Evolutionary conservation across 2,329 filamentous ascomycete genomes (phyloP), one percentile per base, ranked within the genome.

Genomic region (Fusarium clavum): DNA sequence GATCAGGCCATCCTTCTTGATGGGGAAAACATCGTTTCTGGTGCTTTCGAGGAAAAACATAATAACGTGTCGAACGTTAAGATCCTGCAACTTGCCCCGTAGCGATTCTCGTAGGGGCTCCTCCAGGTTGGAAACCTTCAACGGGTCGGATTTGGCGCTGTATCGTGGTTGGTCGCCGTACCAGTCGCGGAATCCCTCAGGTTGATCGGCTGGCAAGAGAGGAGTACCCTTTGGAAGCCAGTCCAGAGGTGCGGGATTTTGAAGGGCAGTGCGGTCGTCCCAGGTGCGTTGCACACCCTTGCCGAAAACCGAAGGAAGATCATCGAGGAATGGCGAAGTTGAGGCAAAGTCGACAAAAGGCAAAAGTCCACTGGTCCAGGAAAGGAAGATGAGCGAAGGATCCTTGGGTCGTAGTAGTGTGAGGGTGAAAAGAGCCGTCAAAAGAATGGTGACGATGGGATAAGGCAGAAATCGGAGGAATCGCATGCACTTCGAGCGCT

Each of bases 11-110:
- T 78, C 74, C 58, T 81, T 81, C 40, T 83, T 82, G 27, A 84
- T 69, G 0, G 83, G 83, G 27, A 84, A 84, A 5, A 84, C 78
- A 52, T 84, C 83, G 6, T 80, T 80, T 22, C 83, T 78, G 1
- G 82, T 83, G 45, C 82, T 83, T 57, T 84, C 83, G 4, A 84
- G 74, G n/a, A 82, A 77, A 4, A 84, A 57, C n/a, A 84, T 64
- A 14, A 84, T 71, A 7, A 84, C 75, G 58, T 84, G 82, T 49
- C 82, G 81, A 57, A 84, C 80, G 12, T 78, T 77, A 9, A 83
- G 73, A 2, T 74, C 68, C 10, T 65, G 38, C 8, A 81, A 56
- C 43, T 72, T 73, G 10, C 64, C 67, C 3, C 70, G 69, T 4
- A 81, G 70, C 2, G 61, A 64, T 10, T 77, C 47, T 1, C 80